Base-by-base conservation (phyloP, 2,329 filamentous ascomycete species). In the Alternaria tenuissima region DNA sequence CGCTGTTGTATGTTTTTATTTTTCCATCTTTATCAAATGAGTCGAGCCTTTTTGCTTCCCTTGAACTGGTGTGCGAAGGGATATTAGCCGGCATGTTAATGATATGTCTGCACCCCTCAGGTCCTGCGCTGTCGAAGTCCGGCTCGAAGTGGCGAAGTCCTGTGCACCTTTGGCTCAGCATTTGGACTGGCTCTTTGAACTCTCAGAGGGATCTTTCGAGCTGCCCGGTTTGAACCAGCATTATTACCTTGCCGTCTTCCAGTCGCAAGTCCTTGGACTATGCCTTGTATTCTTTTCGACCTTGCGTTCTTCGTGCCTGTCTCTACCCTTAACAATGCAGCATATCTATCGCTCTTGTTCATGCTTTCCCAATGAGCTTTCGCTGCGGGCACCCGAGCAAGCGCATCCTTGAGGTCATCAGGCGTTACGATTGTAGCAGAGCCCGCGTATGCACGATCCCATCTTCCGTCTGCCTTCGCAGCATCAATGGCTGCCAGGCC, bases 381-480 rank as follows among this genome's bases (percentile, higher is more conserved):
- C 0, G 81, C 81, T 16, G 63, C 64, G 1, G 71, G 63, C n/a
- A 78, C 76, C 5, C 20, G 69, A 2, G 75, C 71, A 47, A 88
- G 62, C 11, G 81, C 83, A 0, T 44, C 70, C 39, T 78, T 74
- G 52, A 89, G 83, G 63, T 88, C 86, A 0, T 74, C 69, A 0
- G 86, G 85, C 3, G 84, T 79, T 16, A 77, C 70, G 3, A 84
- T 83, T 14, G 73, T 79, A 51, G 82, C 82, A 4, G 82, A 76
- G 0, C 84, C 82, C 5, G 82, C 81, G 64, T 89, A 89, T 2
- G 87, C 87, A 26, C 80, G 78, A 1, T 83, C 84, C 87, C 86
- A 89, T 1, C 86, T 77, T 0, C 87, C 87, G 65, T 89, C 86
- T 0, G 76, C 78, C 72, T 84, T 86, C 0, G 87, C 87, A 1